Evolutionary conservation across 2,329 filamentous ascomycete species (phyloP).

Genomic region (Alternaria solani): DNA sequence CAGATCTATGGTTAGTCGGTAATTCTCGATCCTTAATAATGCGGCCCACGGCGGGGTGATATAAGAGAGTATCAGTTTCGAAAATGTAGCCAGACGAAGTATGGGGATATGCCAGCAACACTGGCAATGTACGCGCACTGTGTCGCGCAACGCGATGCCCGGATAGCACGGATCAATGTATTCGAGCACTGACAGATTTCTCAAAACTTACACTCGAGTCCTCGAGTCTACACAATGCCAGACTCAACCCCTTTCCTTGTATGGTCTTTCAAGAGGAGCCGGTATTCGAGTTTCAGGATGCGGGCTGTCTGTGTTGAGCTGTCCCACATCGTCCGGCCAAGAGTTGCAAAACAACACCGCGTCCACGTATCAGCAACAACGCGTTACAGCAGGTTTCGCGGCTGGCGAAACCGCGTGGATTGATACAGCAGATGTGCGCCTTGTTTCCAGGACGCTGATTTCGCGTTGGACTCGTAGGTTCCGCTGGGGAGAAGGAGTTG

Average conservation of each 20-base stretch:
- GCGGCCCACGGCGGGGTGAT: neutral
- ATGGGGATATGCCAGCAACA: neutral
- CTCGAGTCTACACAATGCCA: neutral
- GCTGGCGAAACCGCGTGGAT: neutral
- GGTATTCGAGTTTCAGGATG: neutral
- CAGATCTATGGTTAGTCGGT: neutral
- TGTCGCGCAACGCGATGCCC: neutral
- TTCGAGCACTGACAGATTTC: neutral
- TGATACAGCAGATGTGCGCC: neutral
- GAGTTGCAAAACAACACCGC: neutral
- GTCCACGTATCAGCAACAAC: neutral
- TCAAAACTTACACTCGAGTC: neutral
- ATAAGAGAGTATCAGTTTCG: too few species aligned
- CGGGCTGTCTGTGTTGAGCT: neutral
- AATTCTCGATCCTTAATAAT: neutral
- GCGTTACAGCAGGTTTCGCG: neutral
- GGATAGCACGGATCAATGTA: neutral
- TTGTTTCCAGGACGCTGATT: neutral
- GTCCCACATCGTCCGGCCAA: conserved; percentile 1
- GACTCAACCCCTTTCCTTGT: neutral
- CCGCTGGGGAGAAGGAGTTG: conserved; percentile 16
- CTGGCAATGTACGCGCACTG: neutral
- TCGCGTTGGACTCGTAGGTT: neutral
- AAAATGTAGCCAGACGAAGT: neutral
- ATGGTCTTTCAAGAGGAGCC: neutral